Evolutionary conservation across 805 yeast species (phyloP).

Genomic region (Spathaspora passalidarum): DNA sequence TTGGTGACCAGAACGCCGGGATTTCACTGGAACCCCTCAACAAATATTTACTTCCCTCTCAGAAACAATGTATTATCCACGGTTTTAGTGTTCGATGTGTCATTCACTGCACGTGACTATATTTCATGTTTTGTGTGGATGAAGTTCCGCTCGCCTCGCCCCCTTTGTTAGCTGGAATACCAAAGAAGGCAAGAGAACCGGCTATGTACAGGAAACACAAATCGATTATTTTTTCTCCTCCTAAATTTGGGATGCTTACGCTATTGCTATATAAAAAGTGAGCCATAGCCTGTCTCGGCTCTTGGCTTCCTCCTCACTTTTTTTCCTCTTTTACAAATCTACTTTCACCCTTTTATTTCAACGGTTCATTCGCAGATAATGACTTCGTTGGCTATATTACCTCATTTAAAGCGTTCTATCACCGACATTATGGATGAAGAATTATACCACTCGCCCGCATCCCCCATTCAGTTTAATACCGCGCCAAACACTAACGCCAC

Average conservation of each 20-base stretch:
- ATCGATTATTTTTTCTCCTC: not conserved
- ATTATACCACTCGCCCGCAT: constrained; percentile 41
- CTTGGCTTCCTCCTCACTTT: not conserved
- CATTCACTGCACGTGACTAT: not conserved
- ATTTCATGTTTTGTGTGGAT: not conserved
- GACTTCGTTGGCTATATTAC: constrained; percentile 51
- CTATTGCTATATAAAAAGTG: not conserved
- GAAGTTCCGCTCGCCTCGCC: too few relatives aligned
- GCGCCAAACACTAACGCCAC: not conserved
- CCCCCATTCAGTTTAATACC: constrained; percentile 10
- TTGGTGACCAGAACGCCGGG: too few relatives aligned
- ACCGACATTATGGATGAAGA: constrained; percentile 63
- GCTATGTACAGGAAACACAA: not conserved
- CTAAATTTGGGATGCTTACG: not conserved
- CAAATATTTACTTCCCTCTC: too few relatives aligned
- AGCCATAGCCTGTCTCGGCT: not conserved
- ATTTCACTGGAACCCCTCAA: too few relatives aligned
- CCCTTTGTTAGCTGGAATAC: constrained; percentile 1
- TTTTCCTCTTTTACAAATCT: not conserved
- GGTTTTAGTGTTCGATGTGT: too few relatives aligned
- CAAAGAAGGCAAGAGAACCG: not conserved
- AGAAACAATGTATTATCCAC: too few relatives aligned
- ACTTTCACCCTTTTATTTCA: too few relatives aligned
- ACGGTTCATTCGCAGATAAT: too few relatives aligned
- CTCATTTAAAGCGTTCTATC: constrained; percentile 49